Base-by-base conservation (phyloP, 768 basidiomycete genomes). In the Tylopilus cervinicoccineus region DNA sequence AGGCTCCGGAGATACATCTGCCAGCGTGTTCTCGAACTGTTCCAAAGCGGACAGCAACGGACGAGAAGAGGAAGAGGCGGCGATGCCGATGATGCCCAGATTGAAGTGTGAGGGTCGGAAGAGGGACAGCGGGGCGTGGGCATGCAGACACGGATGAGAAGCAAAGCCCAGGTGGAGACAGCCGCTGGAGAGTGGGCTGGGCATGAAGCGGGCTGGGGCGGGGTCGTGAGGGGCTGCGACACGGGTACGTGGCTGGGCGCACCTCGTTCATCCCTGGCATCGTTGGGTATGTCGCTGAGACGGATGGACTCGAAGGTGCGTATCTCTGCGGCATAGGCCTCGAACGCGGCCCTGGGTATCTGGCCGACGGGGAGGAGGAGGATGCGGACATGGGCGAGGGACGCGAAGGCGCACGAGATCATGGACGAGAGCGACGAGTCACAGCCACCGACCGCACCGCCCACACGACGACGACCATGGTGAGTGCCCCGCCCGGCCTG, bases 41-140 rank as follows among this genome's bases (percentile, higher is more conserved):
- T 77, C 70, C 52, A 78, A 73, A 57, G 83, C 74, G 14, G 78
- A 69, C 5, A 76, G 64, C 22, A 81, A 62, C 5, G 80, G 68
- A 47, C 81, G 76, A 24, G 72, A 70, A 51, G 77, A 74, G 11
- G 81, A 77, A 57, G 79, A 86, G 26, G 83, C 78, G 22, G 92
- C 83, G 27, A 99, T 76, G 10, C 94, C 96, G 58, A 99, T 83
- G 45, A 95, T 83, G 19, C 87, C 92, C 16, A 97, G 71, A 3
- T 93, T 84, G 51, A 93, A 92, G 53, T 86, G 82, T 2, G 87
- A 93, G 41, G 81, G 80, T 34, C 83, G 80, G 54, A 97, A 73
- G 38, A 94, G 76, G 36, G 85, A 77, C 38, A 96, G 69, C 7
- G 85, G 71, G 11, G 74, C 59, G 56, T 92, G 83, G 24, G 84